phyloP scores from a whole-genome alignment of 2,329 filamentous ascomycete genomes.

The Penicillium sclerotiorum region DNA sequence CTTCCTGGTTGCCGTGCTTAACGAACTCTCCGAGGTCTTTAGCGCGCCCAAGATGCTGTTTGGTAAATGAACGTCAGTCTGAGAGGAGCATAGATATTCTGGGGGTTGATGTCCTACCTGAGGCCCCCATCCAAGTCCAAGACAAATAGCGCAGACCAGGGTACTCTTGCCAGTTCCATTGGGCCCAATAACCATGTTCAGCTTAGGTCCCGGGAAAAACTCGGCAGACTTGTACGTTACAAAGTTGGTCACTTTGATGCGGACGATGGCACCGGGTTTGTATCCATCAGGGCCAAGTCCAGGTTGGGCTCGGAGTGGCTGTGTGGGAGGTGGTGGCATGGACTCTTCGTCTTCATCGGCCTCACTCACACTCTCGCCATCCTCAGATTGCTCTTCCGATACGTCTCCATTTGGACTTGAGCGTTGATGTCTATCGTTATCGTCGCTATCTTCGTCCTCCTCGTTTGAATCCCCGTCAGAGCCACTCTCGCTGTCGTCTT shows the following conservation, averaged over 20 bases:
- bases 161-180: constrained; percentile 98
- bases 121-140: constrained; percentile 84
- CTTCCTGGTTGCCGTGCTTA: constrained; percentile 79
- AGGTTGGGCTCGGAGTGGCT: not conserved
- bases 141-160: constrained; percentile 91
- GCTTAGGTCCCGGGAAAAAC: constrained; percentile 83
- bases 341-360: constrained; percentile 5
- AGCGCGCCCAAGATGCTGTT: constrained; percentile 76
- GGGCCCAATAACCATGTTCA: constrained; percentile 99
- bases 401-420: too few relatives aligned
- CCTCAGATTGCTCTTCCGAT: not conserved
- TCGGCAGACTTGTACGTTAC: constrained; percentile 93
- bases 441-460: not conserved
- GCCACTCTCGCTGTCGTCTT: constrained; percentile 6
- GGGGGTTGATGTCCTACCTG: constrained; percentile 47
- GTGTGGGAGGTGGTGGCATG: not conserved
- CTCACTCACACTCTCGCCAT: constrained; percentile 3
- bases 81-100: too few relatives aligned
- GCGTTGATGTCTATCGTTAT: too few relatives aligned
- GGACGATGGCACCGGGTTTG: constrained; percentile 78
- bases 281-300: constrained; percentile 27
- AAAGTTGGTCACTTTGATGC: constrained; percentile 84
- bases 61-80: too few relatives aligned
- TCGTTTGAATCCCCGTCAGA: not conserved
- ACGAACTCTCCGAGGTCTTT: constrained; percentile 87